Base-by-base conservation (phyloP, 768 basidiomycete genomes). In the Hortiboletus campestris region DNA sequence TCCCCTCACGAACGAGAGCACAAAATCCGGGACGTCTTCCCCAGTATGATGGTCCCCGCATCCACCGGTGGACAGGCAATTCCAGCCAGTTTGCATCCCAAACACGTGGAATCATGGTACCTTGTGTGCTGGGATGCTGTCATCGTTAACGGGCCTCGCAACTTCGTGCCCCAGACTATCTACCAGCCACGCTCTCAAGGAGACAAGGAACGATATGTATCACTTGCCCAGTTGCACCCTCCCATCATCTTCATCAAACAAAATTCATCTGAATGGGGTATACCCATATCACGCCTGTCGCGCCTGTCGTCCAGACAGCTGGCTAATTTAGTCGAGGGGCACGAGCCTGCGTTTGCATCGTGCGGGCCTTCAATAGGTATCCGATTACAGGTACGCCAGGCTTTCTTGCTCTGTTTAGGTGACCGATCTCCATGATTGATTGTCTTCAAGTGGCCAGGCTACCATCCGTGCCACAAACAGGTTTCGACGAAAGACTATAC, bases 361-460 rank as follows among this genome's bases (percentile, higher is more conserved):
- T 79, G 85, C 17, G 86, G 88, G 1, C 86, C 86, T 6, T 86
- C 86, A 36, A 82, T 90, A 38, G 86, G 86, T 1, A 84, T 90
- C 55, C 80, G 88, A 25, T 70, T 89, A 22, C 83, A 86, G 74
- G 88, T 87, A 34, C 2, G 45, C 51, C 64, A 4, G 1, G 2
- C 35, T 43, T 55, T 42, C 29, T 44, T n/a, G 10, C 9, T 8
- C 8, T 6, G 7, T 46, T 9, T n/a, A n/a, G 14, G 2, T 20
- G 22, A 1, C 28, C 38, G 12, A 6, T 19, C 2, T 47, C 35
- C 1, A 17, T 28, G 25, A 25, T 4, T 39, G 31, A 56, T 19
- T 6, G 9, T 25, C n/a, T 22, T 35, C 16, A 56, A 89, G 87
- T 90, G 88, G 88, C 87, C 86, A 17, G 87, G 88, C 2, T 89